Conservation (phyloP, 2,329 filamentous ascomycete species). For the Fusarium fujikuroi region DNA sequence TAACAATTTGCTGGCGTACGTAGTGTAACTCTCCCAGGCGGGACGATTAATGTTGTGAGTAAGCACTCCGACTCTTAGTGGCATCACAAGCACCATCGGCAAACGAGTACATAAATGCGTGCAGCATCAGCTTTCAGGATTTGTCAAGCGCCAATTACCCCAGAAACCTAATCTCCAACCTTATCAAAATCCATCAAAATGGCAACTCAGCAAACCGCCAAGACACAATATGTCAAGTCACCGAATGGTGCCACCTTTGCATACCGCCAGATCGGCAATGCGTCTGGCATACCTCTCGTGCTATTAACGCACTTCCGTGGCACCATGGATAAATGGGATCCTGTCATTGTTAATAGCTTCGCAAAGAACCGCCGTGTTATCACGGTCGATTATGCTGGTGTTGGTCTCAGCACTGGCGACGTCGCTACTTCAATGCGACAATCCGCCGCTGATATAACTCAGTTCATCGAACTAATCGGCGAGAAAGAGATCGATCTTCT, state of each 20-base stretch:
- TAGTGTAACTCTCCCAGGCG: not conserved
- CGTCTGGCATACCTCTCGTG: not conserved
- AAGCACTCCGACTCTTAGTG: not conserved
- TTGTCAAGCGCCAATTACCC: rapidly evolving
- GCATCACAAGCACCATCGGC: rapidly evolving
- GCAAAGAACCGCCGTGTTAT: not conserved
- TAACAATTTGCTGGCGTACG: not conserved
- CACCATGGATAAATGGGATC: conserved; percentile 16
- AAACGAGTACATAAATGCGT: not conserved
- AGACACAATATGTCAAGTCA: not conserved
- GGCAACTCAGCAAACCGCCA: conserved; percentile 10
- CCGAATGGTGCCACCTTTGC: not conserved
- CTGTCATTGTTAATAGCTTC: not conserved
- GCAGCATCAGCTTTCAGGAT: rapidly evolving
- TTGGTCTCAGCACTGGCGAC: conserved; percentile 1
- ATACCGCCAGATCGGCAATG: conserved; percentile 7
- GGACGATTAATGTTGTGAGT: not conserved
- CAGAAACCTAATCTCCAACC: not conserved
- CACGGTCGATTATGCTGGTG: conserved; percentile 4
- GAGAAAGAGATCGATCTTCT: not conserved
- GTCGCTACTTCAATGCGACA: not conserved
- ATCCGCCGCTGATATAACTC: conserved; percentile 2
- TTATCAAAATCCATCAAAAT: not conserved
- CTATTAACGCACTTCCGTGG: not conserved
- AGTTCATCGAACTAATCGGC: not conserved